Conservation (phyloP, 805 yeast species). For the Metschnikowia henanensis region DNA sequence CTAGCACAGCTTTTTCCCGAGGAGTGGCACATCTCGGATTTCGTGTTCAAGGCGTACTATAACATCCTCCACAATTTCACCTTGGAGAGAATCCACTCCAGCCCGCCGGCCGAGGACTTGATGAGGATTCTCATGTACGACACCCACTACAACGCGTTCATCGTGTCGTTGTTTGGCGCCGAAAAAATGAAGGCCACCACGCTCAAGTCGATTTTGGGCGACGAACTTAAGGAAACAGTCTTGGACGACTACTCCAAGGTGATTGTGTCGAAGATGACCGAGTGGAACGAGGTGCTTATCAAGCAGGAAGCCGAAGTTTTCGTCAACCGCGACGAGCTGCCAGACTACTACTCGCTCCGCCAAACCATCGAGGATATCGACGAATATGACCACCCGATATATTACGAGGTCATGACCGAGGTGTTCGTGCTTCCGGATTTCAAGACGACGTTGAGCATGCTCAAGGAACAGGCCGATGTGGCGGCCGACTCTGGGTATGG, state of each 20-base stretch:
- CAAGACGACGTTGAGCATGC: constrained; percentile 75
- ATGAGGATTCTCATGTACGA: constrained; percentile 77
- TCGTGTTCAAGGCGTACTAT: constrained; percentile 66
- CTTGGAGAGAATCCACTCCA: constrained; percentile 60
- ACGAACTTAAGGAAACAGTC: constrained; percentile 67
- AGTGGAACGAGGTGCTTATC: constrained; percentile 77
- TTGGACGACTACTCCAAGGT: constrained; percentile 77
- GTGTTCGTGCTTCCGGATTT: constrained; percentile 71
- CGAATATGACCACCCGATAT: constrained; percentile 31
- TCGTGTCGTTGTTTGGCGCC: constrained; percentile 26
- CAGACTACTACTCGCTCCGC: constrained; percentile 64
- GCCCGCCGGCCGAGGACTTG: constrained; percentile 79
- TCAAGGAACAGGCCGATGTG: constrained; percentile 86
- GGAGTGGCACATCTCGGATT: constrained; percentile 70
- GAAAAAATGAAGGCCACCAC: constrained; percentile 41
- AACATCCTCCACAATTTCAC: constrained; percentile 61
- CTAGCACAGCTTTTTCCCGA: constrained; percentile 62
- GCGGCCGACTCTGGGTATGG: constrained; percentile 86
- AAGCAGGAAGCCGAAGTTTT: constrained; percentile 68
- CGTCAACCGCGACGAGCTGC: constrained; percentile 64
- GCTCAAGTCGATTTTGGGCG: constrained; percentile 60
- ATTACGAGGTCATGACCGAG: constrained; percentile 41
- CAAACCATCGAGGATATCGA: constrained; percentile 42
- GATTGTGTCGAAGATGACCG: constrained; percentile 70
- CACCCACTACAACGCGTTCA: constrained; percentile 52